Conservation (phyloP, 1,284 basidiomycete genomes). For the Mrakiaceae sp. region DNA sequence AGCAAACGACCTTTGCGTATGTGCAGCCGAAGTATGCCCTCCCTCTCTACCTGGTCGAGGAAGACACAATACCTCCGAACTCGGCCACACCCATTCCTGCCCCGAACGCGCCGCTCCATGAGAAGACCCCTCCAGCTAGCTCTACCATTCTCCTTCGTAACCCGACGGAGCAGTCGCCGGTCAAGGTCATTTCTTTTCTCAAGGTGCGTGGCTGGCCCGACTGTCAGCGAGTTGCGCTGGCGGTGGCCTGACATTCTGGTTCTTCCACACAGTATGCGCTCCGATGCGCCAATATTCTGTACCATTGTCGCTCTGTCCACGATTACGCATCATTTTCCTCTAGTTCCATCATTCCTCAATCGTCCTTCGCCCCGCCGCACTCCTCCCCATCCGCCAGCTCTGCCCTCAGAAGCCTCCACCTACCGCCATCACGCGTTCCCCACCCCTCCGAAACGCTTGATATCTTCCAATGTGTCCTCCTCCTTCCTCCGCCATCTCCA, state of each 20-base stretch:
- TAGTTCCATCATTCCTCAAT: not conserved
- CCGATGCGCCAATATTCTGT: constrained; percentile 14
- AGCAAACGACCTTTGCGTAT: constrained; percentile 40
- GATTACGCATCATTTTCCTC: not conserved
- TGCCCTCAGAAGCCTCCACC: not conserved
- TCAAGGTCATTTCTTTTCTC: constrained; percentile 15
- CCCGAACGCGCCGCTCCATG: too few species aligned
- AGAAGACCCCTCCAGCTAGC: not conserved
- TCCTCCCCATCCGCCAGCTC: not conserved
- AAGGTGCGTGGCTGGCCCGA: constrained; percentile 3
- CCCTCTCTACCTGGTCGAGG: constrained; percentile 25
- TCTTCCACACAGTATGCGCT: constrained; percentile 10
- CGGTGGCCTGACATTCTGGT: not conserved
- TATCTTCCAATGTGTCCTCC: constrained; percentile 15
- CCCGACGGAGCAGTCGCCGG: constrained; percentile 11
- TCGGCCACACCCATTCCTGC: not conserved
- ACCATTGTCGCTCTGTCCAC: constrained; percentile 9
- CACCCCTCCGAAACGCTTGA: not conserved
- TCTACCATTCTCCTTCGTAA: constrained; percentile 6
- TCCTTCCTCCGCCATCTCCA: not conserved
- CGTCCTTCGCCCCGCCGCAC: not conserved
- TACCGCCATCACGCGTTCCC: too few species aligned
- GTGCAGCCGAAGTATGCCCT: constrained; percentile 40
- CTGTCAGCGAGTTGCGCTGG: too few species aligned
- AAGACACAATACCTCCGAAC: not conserved